Conservation (phyloP, 2,329 filamentous ascomycete genomes). For the Rutstroemia sp. region DNA sequence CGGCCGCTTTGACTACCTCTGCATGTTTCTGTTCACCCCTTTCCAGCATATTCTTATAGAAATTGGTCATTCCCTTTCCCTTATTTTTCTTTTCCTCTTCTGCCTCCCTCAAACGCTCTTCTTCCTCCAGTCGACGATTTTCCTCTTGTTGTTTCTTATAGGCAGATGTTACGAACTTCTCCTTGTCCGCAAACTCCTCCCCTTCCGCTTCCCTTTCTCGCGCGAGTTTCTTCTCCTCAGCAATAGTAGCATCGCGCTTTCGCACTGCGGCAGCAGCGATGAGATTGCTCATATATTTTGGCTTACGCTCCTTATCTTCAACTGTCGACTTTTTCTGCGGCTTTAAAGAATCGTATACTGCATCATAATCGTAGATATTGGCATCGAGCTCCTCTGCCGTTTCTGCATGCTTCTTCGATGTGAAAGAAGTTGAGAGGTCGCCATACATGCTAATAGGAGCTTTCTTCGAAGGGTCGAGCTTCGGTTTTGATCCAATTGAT, state of each 20-base stretch:
- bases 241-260: conserved; percentile 70
- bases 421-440: conserved; percentile 58
- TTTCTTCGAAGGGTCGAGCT: conserved; percentile 17
- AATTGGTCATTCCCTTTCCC: conserved; percentile 66
- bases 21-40: conserved; percentile 63
- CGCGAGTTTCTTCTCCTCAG: conserved; percentile 73
- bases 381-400: conserved; percentile 61
- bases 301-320: conserved; percentile 52
- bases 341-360: conserved; percentile 71
- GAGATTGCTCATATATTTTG: conserved; percentile 73
- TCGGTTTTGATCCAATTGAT: conserved; percentile 25
- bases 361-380: conserved; percentile 79
- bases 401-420: conserved; percentile 55
- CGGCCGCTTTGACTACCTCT: conserved; percentile 61
- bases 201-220: conserved; percentile 73
- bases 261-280: conserved; percentile 66
- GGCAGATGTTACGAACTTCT: conserved; percentile 78
- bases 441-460: conserved; percentile 43
- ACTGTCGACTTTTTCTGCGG: conserved; percentile 49
- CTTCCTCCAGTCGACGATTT: conserved; percentile 60
- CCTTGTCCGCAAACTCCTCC: conserved; percentile 74
- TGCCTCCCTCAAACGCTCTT: conserved; percentile 60
- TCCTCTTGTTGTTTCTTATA: conserved; percentile 79
- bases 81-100: conserved; percentile 57
- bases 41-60: conserved; percentile 68